Evolutionary conservation across 1,284 basidiomycete genomes (phyloP).

Genomic region (Mycosarcoma maydis): DNA sequence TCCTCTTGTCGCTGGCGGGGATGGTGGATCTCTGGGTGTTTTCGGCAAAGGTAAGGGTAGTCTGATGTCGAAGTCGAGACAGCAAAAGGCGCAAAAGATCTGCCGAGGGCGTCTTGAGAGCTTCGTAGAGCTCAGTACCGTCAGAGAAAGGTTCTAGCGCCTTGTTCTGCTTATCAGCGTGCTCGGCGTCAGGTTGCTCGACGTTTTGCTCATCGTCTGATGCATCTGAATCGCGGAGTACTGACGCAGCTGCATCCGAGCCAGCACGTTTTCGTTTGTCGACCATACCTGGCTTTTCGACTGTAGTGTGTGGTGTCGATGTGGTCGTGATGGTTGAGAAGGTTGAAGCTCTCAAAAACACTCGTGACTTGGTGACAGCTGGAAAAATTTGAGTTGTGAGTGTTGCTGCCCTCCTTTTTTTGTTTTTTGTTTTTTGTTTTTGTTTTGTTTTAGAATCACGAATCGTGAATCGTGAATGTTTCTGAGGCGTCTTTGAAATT

Average conservation of each 20-base stretch:
- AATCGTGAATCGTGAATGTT: too few relatives aligned
- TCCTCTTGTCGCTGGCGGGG: conserved; percentile 37
- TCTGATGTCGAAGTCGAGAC: conserved; percentile 38
- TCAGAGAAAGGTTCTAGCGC: conserved; percentile 19
- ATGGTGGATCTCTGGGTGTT: conserved; percentile 35
- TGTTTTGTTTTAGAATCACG: too few relatives aligned
- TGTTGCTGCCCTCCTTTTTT: too few relatives aligned
- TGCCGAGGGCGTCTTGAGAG: conserved; percentile 42
- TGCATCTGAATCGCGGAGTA: conserved; percentile 15
- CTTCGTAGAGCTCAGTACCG: conserved; percentile 30
- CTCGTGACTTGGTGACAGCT: too few relatives aligned
- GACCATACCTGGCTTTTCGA: conserved; percentile 13
- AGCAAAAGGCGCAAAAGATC: conserved; percentile 36
- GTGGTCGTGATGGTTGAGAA: too few relatives aligned
- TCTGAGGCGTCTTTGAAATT: too few relatives aligned
- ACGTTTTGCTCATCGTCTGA: conserved; percentile 20
- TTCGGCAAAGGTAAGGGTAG: conserved; percentile 33
- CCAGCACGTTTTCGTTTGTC: conserved; percentile 37
- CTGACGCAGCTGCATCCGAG: conserved; percentile 30
- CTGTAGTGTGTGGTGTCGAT: too few relatives aligned
- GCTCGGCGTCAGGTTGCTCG: conserved; percentile 1
- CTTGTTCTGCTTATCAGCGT: conserved; percentile 11
- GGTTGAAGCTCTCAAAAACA: too few relatives aligned
- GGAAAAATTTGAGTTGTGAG: too few relatives aligned
- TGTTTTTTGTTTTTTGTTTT: too few relatives aligned